Evolutionary conservation across 345 rosid species (phyloP).

Genomic region (Lumnitzera littorea): DNA sequence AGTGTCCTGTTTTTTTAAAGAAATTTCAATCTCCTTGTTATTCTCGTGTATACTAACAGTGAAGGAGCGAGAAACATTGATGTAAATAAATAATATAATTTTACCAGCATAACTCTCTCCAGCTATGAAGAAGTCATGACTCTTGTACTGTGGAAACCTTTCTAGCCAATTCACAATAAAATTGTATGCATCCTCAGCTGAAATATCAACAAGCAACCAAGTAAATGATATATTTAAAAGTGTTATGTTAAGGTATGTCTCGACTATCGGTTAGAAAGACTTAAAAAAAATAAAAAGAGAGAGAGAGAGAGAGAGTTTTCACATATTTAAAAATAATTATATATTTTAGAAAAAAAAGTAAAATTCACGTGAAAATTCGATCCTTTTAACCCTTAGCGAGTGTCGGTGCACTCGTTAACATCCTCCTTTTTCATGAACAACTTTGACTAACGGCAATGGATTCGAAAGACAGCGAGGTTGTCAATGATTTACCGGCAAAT

Average conservation of each 20-base stretch:
- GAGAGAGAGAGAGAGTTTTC: too few relatives aligned
- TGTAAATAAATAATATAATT: background rate
- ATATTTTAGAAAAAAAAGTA: too few relatives aligned
- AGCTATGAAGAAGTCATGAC: constrained; percentile 21
- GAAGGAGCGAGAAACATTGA: background rate
- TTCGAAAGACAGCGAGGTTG: background rate
- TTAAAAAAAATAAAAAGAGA: too few relatives aligned
- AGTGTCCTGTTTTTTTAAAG: constrained; percentile 31
- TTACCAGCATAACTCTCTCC: constrained; percentile 39
- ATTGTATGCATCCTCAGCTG: constrained; percentile 25
- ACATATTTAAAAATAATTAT: too few relatives aligned
- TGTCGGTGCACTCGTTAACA: too few relatives aligned
- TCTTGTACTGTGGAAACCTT: constrained; percentile 30
- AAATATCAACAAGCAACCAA: background rate
- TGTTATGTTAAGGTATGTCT: too few relatives aligned
- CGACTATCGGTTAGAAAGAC: too few relatives aligned
- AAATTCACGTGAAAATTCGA: too few relatives aligned
- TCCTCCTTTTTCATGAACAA: too few relatives aligned
- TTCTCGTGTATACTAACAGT: background rate
- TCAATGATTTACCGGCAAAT: constrained; percentile 37
- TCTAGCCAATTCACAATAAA: constrained; percentile 31
- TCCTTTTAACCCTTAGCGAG: too few relatives aligned
- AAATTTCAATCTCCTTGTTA: background rate
- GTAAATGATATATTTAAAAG: too few relatives aligned
- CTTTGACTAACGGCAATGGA: too few relatives aligned